Evolutionary conservation across 2,329 filamentous ascomycete species (phyloP).

Genomic region (Didymella segeticola): DNA sequence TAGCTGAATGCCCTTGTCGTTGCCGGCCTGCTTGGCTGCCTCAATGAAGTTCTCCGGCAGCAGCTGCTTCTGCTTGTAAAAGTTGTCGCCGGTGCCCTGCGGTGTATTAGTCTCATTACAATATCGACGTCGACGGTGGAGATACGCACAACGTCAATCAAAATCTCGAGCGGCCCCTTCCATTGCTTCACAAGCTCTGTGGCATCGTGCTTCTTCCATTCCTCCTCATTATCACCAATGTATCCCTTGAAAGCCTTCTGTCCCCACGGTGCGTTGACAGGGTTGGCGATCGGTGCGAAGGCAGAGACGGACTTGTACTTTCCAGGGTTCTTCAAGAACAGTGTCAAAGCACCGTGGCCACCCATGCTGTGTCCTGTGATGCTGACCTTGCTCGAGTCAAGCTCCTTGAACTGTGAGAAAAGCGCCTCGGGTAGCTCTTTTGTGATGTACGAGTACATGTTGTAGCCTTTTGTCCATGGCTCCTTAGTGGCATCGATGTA

Average conservation of each 20-base stretch:
- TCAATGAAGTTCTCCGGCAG: conserved; percentile 90
- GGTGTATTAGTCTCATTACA: conserved; percentile 6
- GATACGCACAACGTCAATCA: conserved; percentile 82
- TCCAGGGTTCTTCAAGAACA: conserved; percentile 91
- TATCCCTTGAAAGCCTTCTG: conserved; percentile 95
- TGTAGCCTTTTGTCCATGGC: conserved; percentile 80
- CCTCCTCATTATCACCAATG: conserved; percentile 74
- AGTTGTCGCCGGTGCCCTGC: conserved; percentile 90
- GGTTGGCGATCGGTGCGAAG: conserved; percentile 90
- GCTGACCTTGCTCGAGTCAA: conserved; percentile 75
- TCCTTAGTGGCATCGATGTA: conserved; percentile 84
- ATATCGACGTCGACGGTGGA: neutral
- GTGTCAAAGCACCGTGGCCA: conserved; percentile 89
- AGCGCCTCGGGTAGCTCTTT: conserved; percentile 81
- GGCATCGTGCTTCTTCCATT: conserved; percentile 90
- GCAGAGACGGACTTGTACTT: conserved; percentile 88
- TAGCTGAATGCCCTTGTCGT: conserved; percentile 73
- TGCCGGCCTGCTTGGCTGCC: conserved; percentile 77
- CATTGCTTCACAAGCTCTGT: conserved; percentile 84
- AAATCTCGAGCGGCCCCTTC: conserved; percentile 73
- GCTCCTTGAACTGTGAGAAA: conserved; percentile 71
- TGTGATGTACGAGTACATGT: conserved; percentile 95
- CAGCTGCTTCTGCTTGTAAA: conserved; percentile 92
- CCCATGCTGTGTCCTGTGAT: conserved; percentile 98
- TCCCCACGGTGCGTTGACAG: conserved; percentile 86